Evolutionary conservation across 2,329 filamentous ascomycete species (phyloP).

Genomic region (Venturia effusa): DNA sequence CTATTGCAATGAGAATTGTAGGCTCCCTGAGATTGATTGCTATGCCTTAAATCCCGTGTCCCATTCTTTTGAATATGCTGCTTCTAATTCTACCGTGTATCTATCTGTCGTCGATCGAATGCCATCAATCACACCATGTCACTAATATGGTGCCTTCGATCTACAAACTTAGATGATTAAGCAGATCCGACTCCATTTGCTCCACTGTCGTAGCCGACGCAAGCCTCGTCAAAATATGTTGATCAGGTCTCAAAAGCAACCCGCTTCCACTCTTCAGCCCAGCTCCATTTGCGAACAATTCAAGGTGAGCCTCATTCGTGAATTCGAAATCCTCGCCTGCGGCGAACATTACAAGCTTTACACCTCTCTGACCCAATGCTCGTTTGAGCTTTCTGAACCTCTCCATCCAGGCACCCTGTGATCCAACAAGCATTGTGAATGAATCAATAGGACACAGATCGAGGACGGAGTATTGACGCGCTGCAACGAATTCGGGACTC

Average conservation of each 20-base stretch:
- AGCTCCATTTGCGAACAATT: slow-evolving; percentile 17
- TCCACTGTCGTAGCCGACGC: not conserved
- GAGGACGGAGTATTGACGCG: slow-evolving; percentile 24
- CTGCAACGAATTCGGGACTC: slow-evolving; percentile 16
- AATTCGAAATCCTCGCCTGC: slow-evolving; percentile 19
- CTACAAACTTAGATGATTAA: not conserved
- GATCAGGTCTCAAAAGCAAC: slow-evolving; percentile 28
- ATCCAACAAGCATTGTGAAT: slow-evolving; percentile 22
- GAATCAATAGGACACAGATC: slow-evolving; percentile 25
- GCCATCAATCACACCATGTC: not conserved
- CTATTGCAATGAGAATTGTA: not conserved
- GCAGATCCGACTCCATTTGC: not conserved
- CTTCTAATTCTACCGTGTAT: not conserved
- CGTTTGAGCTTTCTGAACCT: slow-evolving; percentile 7
- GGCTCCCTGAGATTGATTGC: too few relatives aligned
- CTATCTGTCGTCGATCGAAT: not conserved
- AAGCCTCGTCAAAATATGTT: slow-evolving; percentile 23
- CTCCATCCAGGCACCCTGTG: slow-evolving; percentile 11
- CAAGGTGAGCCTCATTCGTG: slow-evolving; percentile 12
- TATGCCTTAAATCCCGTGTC: not conserved
- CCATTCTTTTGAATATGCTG: not conserved
- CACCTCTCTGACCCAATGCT: slow-evolving; percentile 7
- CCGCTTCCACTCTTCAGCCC: slow-evolving; percentile 18
- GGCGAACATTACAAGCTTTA: slow-evolving; percentile 12
- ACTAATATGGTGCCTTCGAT: not conserved